Evolutionary conservation across 2,329 filamentous ascomycete species (phyloP).

Genomic region (Ophiosphaerella narmari): DNA sequence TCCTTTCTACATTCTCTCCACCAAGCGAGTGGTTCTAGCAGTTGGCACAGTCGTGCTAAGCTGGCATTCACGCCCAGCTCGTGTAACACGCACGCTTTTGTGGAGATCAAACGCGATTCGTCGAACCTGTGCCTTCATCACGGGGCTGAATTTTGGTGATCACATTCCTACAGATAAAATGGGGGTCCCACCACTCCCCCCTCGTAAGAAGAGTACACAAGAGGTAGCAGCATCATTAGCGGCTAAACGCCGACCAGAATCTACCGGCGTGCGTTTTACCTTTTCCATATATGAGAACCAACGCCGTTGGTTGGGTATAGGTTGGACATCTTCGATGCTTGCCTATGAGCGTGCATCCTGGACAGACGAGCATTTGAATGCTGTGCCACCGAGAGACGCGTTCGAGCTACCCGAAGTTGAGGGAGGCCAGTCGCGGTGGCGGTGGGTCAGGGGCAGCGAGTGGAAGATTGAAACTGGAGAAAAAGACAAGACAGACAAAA

Average conservation of each 20-base stretch:
- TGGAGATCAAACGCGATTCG: constrained; percentile 85
- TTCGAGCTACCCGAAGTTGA: constrained; percentile 72
- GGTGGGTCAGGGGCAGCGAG: constrained; percentile 82
- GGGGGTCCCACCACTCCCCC: constrained; percentile 44
- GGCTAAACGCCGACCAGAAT: constrained; percentile 51
- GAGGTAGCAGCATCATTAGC: constrained; percentile 53
- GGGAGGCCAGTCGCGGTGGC: constrained; percentile 66
- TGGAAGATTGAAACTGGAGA: constrained; percentile 84
- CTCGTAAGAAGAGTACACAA: constrained; percentile 52
- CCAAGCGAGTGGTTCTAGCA: constrained; percentile 79
- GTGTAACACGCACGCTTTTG: constrained; percentile 82
- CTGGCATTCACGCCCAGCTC: constrained; percentile 87
- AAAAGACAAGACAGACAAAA: constrained; percentile 44
- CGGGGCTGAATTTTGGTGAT: constrained; percentile 74
- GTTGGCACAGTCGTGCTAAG: constrained; percentile 85
- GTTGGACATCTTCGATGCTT: constrained; percentile 91
- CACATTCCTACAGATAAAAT: constrained; percentile 30
- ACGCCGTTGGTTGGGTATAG: constrained; percentile 88
- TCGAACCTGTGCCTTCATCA: constrained; percentile 70
- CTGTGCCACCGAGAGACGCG: constrained; percentile 73
- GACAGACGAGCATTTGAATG: constrained; percentile 94
- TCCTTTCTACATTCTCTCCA: constrained; percentile 83
- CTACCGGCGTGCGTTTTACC: constrained; percentile 88
- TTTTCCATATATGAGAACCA: constrained; percentile 98
- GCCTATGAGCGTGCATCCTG: constrained; percentile 87